Evolutionary conservation across 257 asterid genomes (phyloP).

Genomic region (Eucommia ulmoides): DNA sequence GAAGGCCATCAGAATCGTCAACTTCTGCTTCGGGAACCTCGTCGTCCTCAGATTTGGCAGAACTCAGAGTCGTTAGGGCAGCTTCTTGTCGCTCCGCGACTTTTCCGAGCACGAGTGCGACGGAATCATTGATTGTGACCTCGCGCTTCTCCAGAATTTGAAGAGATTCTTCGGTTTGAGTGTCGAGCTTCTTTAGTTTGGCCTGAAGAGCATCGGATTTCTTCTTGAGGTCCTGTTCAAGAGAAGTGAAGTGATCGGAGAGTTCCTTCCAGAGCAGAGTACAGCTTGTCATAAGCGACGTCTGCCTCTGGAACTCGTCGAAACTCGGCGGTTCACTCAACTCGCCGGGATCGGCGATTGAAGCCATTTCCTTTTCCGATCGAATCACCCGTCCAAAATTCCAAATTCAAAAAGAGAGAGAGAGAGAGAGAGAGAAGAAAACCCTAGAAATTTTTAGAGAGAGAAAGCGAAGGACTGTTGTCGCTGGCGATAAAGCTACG

Average conservation of each 20-base stretch:
- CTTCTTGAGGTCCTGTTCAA: conserved; percentile 65
- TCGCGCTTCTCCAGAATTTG: conserved; percentile 63
- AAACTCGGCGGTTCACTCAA: conserved; percentile 69
- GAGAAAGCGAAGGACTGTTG: conserved; percentile 13
- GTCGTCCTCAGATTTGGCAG: background rate
- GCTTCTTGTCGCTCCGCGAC: conserved; percentile 16
- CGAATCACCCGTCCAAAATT: background rate
- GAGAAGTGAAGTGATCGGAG: conserved; percentile 84
- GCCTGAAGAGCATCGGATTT: conserved; percentile 59
- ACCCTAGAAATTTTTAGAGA: conserved; percentile 40
- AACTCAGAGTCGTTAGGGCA: conserved; percentile 7
- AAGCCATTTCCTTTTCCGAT: conserved; percentile 33
- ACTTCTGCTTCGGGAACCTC: conserved; percentile 32
- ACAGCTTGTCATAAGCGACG: conserved; percentile 96
- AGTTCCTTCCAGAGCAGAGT: conserved; percentile 98
- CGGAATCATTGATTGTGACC: conserved; percentile 44
- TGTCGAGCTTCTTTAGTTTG: conserved; percentile 35
- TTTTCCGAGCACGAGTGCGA: conserved; percentile 38
- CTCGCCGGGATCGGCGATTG: conserved; percentile 96
- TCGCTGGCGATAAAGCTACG: conserved; percentile 37
- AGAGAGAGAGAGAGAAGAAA: conserved; percentile 14
- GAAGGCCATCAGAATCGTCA: conserved; percentile 55
- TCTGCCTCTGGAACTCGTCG: conserved; percentile 94
- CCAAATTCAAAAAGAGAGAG: background rate
- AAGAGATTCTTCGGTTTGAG: conserved; percentile 44